Evolutionary conservation across 1,284 basidiomycete genomes (phyloP).

Genomic region (Papiliotrema fonsecae): DNA sequence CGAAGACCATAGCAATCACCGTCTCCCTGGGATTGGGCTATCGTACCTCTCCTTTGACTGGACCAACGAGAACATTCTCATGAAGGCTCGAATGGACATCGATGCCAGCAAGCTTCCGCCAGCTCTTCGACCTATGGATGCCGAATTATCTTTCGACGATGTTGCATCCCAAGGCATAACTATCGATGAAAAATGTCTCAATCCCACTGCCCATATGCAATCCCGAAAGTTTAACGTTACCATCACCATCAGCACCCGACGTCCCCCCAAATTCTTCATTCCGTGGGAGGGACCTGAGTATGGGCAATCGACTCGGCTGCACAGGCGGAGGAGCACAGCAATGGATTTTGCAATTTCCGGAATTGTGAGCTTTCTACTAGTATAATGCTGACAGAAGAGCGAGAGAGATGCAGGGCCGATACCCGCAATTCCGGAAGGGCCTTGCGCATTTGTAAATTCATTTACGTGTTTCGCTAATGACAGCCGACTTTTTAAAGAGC

Average conservation of each 20-base stretch:
- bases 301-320: background rate
- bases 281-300: slow-evolving; percentile 17
- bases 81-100: slow-evolving; percentile 19
- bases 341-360: slow-evolving; percentile 35
- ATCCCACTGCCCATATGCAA: background rate
- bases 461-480: background rate
- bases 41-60: slow-evolving; percentile 41
- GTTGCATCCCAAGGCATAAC: slow-evolving; percentile 35
- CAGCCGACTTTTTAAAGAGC: slow-evolving; percentile 42
- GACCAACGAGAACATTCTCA: slow-evolving; percentile 25
- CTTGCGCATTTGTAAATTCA: slow-evolving; percentile 26
- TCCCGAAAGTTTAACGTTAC: slow-evolving; percentile 12
- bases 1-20: slow-evolving; percentile 3
- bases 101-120: slow-evolving; percentile 14
- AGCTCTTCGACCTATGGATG: slow-evolving; percentile 32
- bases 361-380: slow-evolving; percentile 5
- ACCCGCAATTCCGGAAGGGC: slow-evolving; percentile 32
- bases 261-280: slow-evolving; percentile 38
- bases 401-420: slow-evolving; percentile 33
- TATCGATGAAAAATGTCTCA: slow-evolving; percentile 11
- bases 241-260: slow-evolving; percentile 31
- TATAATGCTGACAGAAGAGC: slow-evolving; percentile 14
- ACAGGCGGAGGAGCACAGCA: slow-evolving; percentile 33
- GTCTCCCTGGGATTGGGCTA: slow-evolving; percentile 3
- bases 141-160: slow-evolving; percentile 39